Conservation (phyloP, 2,329 filamentous ascomycete species). For the Alternaria dauci region DNA sequence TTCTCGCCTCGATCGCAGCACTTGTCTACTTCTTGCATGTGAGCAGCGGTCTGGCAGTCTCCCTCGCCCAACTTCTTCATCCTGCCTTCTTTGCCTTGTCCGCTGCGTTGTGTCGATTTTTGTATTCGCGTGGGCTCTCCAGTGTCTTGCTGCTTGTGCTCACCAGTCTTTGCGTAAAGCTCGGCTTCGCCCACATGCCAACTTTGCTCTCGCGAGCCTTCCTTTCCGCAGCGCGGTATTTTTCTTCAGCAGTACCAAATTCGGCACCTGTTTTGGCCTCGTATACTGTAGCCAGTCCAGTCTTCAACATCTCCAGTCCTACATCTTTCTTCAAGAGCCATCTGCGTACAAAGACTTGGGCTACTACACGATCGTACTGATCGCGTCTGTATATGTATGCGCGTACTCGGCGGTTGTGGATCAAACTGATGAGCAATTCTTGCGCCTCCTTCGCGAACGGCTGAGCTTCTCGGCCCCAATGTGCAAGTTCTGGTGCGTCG, state of each 20-base stretch:
- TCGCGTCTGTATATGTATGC: conserved; percentile 85
- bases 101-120: conserved; percentile 65
- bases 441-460: conserved; percentile 84
- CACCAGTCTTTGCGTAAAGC: conserved; percentile 51
- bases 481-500: conserved; percentile 90
- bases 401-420: conserved; percentile 77
- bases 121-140: conserved; percentile 90
- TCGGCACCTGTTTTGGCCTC: conserved; percentile 91
- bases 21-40: not conserved
- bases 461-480: conserved; percentile 90
- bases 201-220: conserved; percentile 53
- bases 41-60: not conserved
- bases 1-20: conserved; percentile 10
- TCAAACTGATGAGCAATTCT: conserved; percentile 77
- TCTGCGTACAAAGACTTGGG: conserved; percentile 78
- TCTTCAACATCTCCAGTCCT: conserved; percentile 86
- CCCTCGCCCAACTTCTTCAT: conserved; percentile 13
- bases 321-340: conserved; percentile 78
- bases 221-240: conserved; percentile 72
- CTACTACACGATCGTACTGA: conserved; percentile 91
- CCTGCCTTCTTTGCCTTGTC: conserved; percentile 51
- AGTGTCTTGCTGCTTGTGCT: conserved; percentile 63
- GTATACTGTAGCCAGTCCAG: conserved; percentile 87
- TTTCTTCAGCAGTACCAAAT: conserved; percentile 73
- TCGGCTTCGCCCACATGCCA: conserved; percentile 72